Evolutionary conservation across 306 rosid species (phyloP).

Genomic region (Dalbergia oliveri): DNA sequence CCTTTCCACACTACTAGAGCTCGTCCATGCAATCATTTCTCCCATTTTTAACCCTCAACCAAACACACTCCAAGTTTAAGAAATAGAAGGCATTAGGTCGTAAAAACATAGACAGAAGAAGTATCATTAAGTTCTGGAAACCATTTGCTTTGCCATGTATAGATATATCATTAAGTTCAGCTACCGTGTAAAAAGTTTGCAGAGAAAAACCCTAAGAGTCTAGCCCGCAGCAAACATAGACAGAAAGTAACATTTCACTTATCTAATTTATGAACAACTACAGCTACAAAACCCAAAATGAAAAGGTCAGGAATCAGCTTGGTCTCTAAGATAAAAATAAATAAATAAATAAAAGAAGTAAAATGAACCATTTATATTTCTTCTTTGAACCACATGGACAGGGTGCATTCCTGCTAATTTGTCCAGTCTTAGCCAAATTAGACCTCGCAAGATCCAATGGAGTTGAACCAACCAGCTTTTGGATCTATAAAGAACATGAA

Average conservation of each 20-base stretch:
- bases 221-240: slow-evolving; percentile 9
- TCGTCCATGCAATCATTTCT: too few species aligned
- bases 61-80: too few species aligned
- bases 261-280: slow-evolving; percentile 35
- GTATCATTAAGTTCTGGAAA: slow-evolving; percentile 1
- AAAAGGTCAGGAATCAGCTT: slow-evolving; percentile 4
- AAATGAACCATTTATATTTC: slow-evolving; percentile 80
- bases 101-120: neutral
- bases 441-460: slow-evolving; percentile 84
- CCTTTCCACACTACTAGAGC: neutral
- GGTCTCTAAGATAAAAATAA: neutral
- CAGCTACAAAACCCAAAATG: neutral
- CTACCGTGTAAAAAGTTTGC: slow-evolving; percentile 2
- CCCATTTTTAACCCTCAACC: too few species aligned
- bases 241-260: slow-evolving; percentile 5
- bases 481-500: slow-evolving; percentile 62
- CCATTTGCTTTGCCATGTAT: slow-evolving; percentile 9
- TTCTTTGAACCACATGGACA: slow-evolving; percentile 98
- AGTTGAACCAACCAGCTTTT: slow-evolving; percentile 81
- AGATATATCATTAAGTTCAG: slow-evolving; percentile 28
- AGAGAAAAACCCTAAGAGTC: slow-evolving; percentile 15
- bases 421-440: slow-evolving; percentile 88
- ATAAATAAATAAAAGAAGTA: neutral
- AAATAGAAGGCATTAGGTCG: neutral
- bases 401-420: slow-evolving; percentile 83